Conservation (phyloP, 768 basidiomycete genomes). For the Lyophyllum semitale region DNA sequence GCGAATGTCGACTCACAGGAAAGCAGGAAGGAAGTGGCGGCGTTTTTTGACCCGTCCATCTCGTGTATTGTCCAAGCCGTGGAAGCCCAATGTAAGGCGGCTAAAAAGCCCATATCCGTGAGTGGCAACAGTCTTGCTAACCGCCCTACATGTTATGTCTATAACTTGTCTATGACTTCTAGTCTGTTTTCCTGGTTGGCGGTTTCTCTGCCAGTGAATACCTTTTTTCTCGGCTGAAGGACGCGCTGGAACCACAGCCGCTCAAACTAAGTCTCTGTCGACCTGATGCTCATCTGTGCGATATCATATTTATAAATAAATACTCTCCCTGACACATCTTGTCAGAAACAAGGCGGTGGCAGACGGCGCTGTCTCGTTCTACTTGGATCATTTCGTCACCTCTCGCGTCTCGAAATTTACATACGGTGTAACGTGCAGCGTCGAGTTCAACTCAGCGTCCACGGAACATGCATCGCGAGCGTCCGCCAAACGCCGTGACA, state of each 20-base stretch:
- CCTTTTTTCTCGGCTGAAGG: constrained; percentile 46
- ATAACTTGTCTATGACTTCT: not conserved
- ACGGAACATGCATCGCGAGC: constrained; percentile 19
- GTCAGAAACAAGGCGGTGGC: constrained; percentile 33
- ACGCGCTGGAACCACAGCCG: constrained; percentile 31
- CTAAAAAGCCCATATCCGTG: constrained; percentile 18
- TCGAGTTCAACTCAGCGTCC: constrained; percentile 16
- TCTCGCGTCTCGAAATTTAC: constrained; percentile 26
- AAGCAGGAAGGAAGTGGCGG: constrained; percentile 16
- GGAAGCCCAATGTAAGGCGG: not conserved
- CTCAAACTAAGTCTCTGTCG: constrained; percentile 44
- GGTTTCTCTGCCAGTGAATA: constrained; percentile 62
- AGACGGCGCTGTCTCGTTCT: constrained; percentile 30
- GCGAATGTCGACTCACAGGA: not conserved
- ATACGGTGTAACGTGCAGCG: constrained; percentile 24
- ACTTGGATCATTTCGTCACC: constrained; percentile 26
- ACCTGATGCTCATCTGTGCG: constrained; percentile 58
- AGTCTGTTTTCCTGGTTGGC: constrained; percentile 55
- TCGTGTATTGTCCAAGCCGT: constrained; percentile 17
- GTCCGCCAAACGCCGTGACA: constrained; percentile 4
- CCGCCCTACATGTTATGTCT: not conserved
- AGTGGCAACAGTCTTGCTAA: not conserved
- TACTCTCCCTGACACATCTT: not conserved
- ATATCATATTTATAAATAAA: not conserved
- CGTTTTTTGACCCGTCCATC: constrained; percentile 23